Base-by-base conservation (phyloP, 352 stramenopile genomes). In the Globisporangium viniferum region DNA sequence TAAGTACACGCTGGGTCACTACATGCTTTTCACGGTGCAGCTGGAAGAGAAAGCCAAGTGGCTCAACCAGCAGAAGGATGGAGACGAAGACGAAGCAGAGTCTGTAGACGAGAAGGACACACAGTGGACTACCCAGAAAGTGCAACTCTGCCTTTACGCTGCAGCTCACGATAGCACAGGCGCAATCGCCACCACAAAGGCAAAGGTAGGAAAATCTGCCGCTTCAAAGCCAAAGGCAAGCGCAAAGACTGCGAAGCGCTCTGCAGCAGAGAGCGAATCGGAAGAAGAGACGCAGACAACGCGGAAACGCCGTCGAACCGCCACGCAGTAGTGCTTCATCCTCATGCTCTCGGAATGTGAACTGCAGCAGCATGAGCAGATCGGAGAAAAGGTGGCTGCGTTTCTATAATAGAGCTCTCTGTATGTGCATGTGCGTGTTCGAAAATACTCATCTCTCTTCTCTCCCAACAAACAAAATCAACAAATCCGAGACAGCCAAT, bases 1-100 rank as follows among this genome's bases (percentile, higher is more conserved):
- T 46, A 91, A 94, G 74, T 94, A 94, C 74, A 94, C 84, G 35
- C 71, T 94, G 12, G 33, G 75, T 44, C 86, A 93, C 67, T 92
- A 88, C 75, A 59, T 92, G 39, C 81, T 55, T n/a, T 90, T 92
- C 36, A 73, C 68, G 20, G 73, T 84, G 60, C 68, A 87, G 61
- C 57, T 94, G 64, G 67, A 74, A 14, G 63, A 65, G 8, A 92
- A 94, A 66, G 77, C 80, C 2, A 62, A 74, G 51, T 89, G 80
- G 84, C 70, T 93, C 39, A 80, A 84, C 51, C 59, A 78, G 22
- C 73, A 86, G 51, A 63, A 64, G 35, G 68, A 55, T 53, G 64
- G 64, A 41, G 70, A 58, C 59, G 69, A 72, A 24, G 64, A 79
- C 44, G 66, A 72, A 22, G 70, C 66, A 62, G 64, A 67, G 24